Percentiles rank a stretch among this genome's conserved stretches.
Conservation (phyloP, 2,329 filamentous ascomycete genomes). For the Penicillium sp. region DNA sequence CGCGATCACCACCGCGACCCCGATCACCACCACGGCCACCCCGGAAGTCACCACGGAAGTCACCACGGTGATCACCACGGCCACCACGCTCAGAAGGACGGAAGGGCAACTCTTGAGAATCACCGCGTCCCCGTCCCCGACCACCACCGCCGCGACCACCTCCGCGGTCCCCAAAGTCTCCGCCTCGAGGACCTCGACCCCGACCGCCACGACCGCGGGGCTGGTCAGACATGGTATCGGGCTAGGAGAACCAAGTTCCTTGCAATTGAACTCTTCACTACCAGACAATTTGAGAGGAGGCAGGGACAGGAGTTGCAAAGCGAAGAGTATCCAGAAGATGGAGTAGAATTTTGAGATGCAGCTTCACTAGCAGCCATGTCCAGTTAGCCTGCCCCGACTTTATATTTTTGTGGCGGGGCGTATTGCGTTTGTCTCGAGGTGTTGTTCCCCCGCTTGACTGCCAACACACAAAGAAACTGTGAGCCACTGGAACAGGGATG, state of each 20-base stretch:
- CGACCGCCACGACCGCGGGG: constrained; percentile 6
- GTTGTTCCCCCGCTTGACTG: neutral
- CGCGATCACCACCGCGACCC: constrained; percentile 24
- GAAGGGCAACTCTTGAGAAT: constrained; percentile 17
- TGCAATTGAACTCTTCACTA: neutral
- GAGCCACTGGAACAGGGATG: neutral
- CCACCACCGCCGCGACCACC: constrained; percentile 18
- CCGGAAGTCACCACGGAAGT: constrained; percentile 13
- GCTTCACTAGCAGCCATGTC: no score
- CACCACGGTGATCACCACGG: constrained; percentile 12
- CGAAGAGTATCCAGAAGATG: no score
- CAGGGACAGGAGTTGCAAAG: no score
- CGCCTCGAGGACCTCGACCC: constrained; percentile 17
- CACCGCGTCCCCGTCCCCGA: constrained; percentile 19
- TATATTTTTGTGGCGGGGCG: neutral
- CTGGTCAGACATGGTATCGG: constrained; percentile 9
- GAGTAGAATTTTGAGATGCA: no score
- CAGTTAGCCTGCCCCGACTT: neutral
- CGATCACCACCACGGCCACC: constrained; percentile 24
- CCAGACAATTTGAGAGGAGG: neutral
- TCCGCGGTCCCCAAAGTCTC: constrained; percentile 15
- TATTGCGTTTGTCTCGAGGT: neutral
- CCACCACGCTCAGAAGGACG: constrained; percentile 18
- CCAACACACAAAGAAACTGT: neutral
- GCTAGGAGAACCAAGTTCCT: neutral